phyloP scores from a whole-genome alignment of 306 rosid species.

The Lupinus albus region DNA sequence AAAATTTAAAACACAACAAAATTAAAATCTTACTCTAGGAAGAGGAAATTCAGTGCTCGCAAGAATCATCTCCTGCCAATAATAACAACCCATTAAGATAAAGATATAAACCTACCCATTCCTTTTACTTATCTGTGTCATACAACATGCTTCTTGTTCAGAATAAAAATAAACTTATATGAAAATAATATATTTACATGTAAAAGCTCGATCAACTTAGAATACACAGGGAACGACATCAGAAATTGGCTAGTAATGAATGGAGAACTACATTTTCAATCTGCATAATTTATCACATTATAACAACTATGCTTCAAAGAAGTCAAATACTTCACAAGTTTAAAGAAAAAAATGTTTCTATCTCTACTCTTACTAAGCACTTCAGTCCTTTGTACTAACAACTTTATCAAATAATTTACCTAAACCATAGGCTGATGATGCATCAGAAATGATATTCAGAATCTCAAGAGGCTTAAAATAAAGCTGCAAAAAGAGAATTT shows the following conservation, averaged over 20 bases:
- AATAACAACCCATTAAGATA: conserved; percentile 31
- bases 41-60: conserved; percentile 71
- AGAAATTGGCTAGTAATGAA: conserved; percentile 22
- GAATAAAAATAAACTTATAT: conserved; percentile 10
- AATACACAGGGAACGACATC: neutral
- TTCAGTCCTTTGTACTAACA: neutral
- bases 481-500: conserved; percentile 28
- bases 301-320: neutral
- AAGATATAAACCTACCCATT: conserved; percentile 32
- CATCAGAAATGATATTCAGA: conserved; percentile 22
- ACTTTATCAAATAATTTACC: conserved; percentile 21
- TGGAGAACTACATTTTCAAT: conserved; percentile 24
- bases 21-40: conserved; percentile 55
- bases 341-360: conserved; percentile 15
- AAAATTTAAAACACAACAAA: neutral
- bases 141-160: conserved; percentile 8
- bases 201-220: conserved; percentile 26
- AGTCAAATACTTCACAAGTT: conserved; percentile 6
- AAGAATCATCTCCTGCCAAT: conserved; percentile 86
- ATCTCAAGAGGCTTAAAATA: conserved; percentile 25
- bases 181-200: conserved; percentile 10
- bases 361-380: conserved; percentile 4
- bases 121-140: conserved; percentile 20
- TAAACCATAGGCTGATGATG: conserved; percentile 12
- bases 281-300: neutral